Conservation (phyloP, 208 protist genomes). For the Novymonas esmeraldas region DNA sequence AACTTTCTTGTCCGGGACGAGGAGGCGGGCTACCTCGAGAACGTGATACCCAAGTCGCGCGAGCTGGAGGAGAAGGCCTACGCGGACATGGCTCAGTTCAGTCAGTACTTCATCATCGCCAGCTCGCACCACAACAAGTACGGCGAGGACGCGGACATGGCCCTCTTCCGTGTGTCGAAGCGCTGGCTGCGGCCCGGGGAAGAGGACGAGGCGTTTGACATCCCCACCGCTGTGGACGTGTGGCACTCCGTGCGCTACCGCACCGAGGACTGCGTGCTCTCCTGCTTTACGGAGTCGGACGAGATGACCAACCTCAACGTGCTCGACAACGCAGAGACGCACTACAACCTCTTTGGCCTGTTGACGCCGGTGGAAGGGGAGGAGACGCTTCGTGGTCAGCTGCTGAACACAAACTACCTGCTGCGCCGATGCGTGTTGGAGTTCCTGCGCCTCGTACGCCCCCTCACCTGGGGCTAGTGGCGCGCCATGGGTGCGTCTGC, state of each 20-base stretch:
- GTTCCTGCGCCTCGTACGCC: conserved; percentile 78
- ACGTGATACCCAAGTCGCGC: conserved; percentile 70
- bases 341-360: conserved; percentile 84
- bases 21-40: conserved; percentile 72
- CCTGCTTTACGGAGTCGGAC: conserved; percentile 59
- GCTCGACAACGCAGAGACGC: conserved; percentile 60
- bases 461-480: conserved; percentile 90
- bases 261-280: conserved; percentile 62
- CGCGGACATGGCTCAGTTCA: conserved; percentile 88
- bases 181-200: conserved; percentile 33
- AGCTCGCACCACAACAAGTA: conserved; percentile 84
- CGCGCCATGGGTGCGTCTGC: too few species aligned
- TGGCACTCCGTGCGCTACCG: conserved; percentile 86
- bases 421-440: conserved; percentile 79
- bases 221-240: conserved; percentile 27
- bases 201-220: conserved; percentile 51
- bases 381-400: conserved; percentile 53
- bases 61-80: conserved; percentile 85
- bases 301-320: conserved; percentile 61
- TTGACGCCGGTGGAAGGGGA: conserved; percentile 56
- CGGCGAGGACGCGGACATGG: conserved; percentile 88
- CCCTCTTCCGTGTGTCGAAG: conserved; percentile 88
- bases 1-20: conserved; percentile 85
- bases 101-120: conserved; percentile 75
- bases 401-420: conserved; percentile 82